Evolutionary conservation across 2,329 filamentous ascomycete species (phyloP).

Genomic region (Xylaria arbuscula): DNA sequence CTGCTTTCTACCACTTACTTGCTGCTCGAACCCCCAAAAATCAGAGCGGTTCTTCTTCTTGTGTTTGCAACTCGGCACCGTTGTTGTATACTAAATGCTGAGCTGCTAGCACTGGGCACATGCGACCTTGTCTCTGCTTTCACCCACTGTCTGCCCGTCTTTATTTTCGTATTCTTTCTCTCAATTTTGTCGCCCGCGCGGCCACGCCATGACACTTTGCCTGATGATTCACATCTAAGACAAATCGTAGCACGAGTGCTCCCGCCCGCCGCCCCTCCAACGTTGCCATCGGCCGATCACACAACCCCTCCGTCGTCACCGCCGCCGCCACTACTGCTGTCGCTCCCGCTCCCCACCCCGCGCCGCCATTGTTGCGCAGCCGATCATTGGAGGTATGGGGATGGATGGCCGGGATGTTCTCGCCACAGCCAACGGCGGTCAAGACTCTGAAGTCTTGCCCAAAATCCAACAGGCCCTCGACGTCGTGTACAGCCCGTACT

Average conservation of each 20-base stretch:
- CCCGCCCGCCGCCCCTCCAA: slow-evolving; percentile 45
- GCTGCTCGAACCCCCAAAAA: slow-evolving; percentile 1
- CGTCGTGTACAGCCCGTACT: slow-evolving; percentile 84
- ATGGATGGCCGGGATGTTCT: slow-evolving; percentile 50
- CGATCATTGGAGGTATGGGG: slow-evolving; percentile 47
- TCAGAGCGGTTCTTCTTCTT: not conserved
- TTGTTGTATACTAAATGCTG: slow-evolving; percentile 26
- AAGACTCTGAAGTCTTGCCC: slow-evolving; percentile 60
- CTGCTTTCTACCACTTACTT: not conserved
- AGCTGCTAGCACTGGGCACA: slow-evolving; percentile 10
- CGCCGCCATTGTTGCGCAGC: slow-evolving; percentile 44
- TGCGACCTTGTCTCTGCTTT: slow-evolving; percentile 8
- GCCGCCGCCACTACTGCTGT: not conserved
- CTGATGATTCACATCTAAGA: slow-evolving; percentile 47
- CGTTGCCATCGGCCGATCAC: slow-evolving; percentile 43
- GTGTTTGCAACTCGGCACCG: slow-evolving; percentile 3
- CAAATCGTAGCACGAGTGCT: slow-evolving; percentile 41
- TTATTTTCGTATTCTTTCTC: slow-evolving; percentile 3
- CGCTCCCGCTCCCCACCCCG: slow-evolving; percentile 22
- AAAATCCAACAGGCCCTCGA: slow-evolving; percentile 87
- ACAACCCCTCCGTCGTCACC: slow-evolving; percentile 19
- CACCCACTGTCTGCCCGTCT: slow-evolving; percentile 2
- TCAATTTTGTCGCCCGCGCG: slow-evolving; percentile 19
- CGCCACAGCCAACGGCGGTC: slow-evolving; percentile 51
- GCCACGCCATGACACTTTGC: slow-evolving; percentile 27